phyloP scores from a whole-genome alignment of 345 rosid species.

The Salix suchowensis region DNA sequence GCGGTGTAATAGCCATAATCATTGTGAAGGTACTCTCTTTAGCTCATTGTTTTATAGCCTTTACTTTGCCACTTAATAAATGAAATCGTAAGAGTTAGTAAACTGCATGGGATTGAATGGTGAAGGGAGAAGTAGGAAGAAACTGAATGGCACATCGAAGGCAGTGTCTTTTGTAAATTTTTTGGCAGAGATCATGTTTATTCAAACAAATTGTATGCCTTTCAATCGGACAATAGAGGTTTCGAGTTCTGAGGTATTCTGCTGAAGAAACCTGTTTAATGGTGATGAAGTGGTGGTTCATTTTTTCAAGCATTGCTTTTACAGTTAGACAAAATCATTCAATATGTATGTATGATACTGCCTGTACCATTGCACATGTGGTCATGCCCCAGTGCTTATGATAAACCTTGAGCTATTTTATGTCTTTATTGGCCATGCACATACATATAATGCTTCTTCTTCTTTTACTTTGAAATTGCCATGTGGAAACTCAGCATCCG shows the following conservation, averaged over 20 bases:
- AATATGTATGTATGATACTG: not conserved
- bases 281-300: not conserved
- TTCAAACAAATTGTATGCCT: not conserved
- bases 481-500: not conserved
- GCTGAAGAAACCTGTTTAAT: not conserved
- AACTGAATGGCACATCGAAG: not conserved
- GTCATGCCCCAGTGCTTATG: not conserved
- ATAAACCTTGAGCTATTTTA: not conserved
- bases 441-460: not conserved
- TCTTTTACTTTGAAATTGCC: not conserved
- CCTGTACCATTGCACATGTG: not conserved
- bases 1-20: slow-evolving; percentile 89
- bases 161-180: not conserved
- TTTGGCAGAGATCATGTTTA: not conserved
- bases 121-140: not conserved
- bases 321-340: not conserved
- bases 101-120: not conserved
- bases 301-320: not conserved
- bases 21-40: slow-evolving; percentile 72
- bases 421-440: not conserved
- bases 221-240: not conserved
- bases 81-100: not conserved
- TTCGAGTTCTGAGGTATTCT: not conserved
- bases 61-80: not conserved
- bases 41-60: not conserved